A percentile compares a stretch with the other conserved stretches of the same genome.
phyloP scores from a whole-genome alignment of 441 rosid genomes.

The Arabidopsis lyrata region DNA sequence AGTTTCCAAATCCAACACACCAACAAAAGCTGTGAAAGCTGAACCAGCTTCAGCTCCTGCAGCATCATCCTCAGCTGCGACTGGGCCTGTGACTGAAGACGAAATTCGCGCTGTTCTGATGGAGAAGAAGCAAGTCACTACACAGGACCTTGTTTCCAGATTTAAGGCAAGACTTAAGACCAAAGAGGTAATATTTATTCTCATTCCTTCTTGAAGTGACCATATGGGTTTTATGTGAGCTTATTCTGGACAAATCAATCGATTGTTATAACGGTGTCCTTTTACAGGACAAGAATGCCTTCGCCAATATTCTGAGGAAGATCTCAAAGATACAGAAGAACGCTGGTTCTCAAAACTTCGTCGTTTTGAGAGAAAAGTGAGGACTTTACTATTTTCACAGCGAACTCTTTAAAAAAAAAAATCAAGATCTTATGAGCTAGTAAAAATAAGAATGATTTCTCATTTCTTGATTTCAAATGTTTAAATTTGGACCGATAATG shows the following conservation, averaged over 20 bases:
- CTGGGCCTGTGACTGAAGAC: slow-evolving; percentile 87
- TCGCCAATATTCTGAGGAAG: slow-evolving; percentile 79
- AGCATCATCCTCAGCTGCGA: slow-evolving; percentile 46
- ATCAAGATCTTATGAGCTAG: not conserved
- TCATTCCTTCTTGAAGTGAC: not conserved
- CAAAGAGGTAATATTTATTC: slow-evolving; percentile 62
- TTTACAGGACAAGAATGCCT: slow-evolving; percentile 87
- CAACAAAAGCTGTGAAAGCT: slow-evolving; percentile 50
- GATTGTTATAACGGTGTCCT: not conserved
- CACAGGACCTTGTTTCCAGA: slow-evolving; percentile 89
- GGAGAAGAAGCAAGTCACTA: slow-evolving; percentile 81
- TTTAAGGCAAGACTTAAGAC: slow-evolving; percentile 79
- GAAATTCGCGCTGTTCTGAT: slow-evolving; percentile 84
- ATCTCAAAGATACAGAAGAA: slow-evolving; percentile 95
- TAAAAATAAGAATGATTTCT: not conserved
- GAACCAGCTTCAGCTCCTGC: slow-evolving; percentile 53
- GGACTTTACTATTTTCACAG: not conserved
- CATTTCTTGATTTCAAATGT: not conserved
- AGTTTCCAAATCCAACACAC: slow-evolving; percentile 48
- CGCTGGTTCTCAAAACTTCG: slow-evolving; percentile 67
- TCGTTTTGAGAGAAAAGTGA: slow-evolving; percentile 77
- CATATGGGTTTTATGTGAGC: slow-evolving; percentile 10
- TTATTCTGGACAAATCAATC: not conserved
- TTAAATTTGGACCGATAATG: not conserved
- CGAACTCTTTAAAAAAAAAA: not conserved